A percentile compares a stretch with the other conserved stretches of the same genome.
Evolutionary conservation across 352 stramenopile genomes (phyloP).

Genomic region (Pythium volutum): DNA sequence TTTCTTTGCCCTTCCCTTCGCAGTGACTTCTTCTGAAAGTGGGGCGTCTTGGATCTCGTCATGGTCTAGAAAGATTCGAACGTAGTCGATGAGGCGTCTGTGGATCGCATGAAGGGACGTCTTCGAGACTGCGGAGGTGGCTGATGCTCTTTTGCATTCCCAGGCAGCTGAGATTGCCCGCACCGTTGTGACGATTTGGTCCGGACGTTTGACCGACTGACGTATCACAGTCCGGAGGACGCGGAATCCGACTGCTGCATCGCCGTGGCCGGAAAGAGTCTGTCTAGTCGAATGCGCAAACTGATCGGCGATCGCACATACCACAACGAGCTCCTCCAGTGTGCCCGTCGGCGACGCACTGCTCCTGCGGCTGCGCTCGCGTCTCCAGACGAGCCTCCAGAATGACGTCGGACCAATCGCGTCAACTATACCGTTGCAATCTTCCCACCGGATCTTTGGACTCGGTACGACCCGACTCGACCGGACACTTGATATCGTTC

Average conservation of each 20-base stretch:
- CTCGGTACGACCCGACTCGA: not conserved
- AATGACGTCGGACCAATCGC: not conserved
- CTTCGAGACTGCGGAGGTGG: not conserved
- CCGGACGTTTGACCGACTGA: not conserved
- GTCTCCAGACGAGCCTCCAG: slow-evolving; percentile 18
- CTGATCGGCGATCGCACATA: slow-evolving; percentile 14
- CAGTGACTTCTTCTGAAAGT: too few species aligned
- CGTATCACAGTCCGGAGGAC: not conserved
- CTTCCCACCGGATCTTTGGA: slow-evolving; percentile 5
- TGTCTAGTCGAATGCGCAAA: slow-evolving; percentile 4
- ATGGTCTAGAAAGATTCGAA: not conserved
- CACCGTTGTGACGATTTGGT: not conserved
- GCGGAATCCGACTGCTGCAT: not conserved
- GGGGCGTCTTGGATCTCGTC: not conserved
- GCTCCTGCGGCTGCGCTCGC: not conserved
- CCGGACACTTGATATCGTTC: not conserved
- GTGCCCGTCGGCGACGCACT: not conserved
- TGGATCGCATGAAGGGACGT: not conserved
- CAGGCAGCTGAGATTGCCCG: not conserved
- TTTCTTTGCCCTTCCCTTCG: not conserved
- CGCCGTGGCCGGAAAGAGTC: not conserved
- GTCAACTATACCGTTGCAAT: slow-evolving; percentile 9
- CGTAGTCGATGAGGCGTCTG: not conserved
- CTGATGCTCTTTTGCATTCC: not conserved
- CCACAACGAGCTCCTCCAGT: slow-evolving; percentile 2